Evolutionary conservation across 169 alveolate genomes (phyloP).

Genomic region (Cryptosporidium canis): DNA sequence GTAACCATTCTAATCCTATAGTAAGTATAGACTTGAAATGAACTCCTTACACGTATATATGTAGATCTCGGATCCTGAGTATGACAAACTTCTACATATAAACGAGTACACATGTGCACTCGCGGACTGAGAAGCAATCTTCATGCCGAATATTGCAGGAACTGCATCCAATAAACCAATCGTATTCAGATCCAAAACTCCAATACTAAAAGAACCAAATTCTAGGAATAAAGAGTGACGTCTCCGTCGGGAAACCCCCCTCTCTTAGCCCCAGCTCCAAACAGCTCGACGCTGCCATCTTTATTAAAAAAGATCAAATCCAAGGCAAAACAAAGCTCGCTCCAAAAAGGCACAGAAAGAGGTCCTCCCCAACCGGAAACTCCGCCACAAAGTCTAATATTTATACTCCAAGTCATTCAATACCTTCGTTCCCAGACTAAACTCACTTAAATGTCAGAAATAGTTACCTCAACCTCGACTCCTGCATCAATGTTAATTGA

Average conservation of each 20-base stretch:
- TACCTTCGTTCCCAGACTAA: neutral
- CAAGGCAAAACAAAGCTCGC: too few relatives aligned
- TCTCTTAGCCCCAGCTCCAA: neutral
- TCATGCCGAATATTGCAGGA: too few relatives aligned
- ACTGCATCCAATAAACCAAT: neutral
- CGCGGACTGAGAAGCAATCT: too few relatives aligned
- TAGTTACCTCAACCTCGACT: slow-evolving; percentile 96
- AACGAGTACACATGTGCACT: neutral
- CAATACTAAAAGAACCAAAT: slow-evolving; percentile 1
- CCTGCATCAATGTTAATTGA: slow-evolving; percentile 96
- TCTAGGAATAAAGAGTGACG: neutral
- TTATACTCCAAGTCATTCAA: neutral
- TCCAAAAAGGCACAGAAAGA: too few relatives aligned
- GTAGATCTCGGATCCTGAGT: neutral
- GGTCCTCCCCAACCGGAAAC: too few relatives aligned
- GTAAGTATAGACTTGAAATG: neutral
- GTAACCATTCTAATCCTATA: slow-evolving; percentile 1
- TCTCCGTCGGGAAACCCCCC: neutral
- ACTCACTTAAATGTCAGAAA: slow-evolving; percentile 82
- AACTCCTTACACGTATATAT: neutral
- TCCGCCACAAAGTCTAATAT: neutral
- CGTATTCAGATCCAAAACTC: neutral
- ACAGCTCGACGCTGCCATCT: neutral
- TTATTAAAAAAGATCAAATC: too few relatives aligned
- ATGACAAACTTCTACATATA: neutral